Evolutionary conservation across 2,329 filamentous ascomycete species (phyloP).

Genomic region (Dissoconium aciculare): DNA sequence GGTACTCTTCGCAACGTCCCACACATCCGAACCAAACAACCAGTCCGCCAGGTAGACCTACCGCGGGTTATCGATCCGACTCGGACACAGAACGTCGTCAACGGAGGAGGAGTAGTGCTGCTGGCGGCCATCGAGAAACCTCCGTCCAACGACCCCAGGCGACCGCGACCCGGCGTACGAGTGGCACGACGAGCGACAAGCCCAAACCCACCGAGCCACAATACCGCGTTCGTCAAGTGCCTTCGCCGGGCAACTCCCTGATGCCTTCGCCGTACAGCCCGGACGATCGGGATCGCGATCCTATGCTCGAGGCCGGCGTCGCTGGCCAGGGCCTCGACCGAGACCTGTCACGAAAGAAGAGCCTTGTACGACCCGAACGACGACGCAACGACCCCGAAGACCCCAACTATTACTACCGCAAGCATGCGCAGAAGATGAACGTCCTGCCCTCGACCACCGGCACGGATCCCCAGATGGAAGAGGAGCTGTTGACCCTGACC

Average conservation of each 20-base stretch:
- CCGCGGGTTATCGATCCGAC: not conserved
- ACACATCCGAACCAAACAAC: too few relatives aligned
- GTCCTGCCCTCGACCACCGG: slow-evolving; percentile 83
- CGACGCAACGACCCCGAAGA: slow-evolving; percentile 73
- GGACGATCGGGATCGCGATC: slow-evolving; percentile 34
- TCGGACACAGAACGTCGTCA: not conserved
- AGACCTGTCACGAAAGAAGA: slow-evolving; percentile 60
- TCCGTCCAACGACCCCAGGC: not conserved
- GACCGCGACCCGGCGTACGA: not conserved
- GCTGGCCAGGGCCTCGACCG: slow-evolving; percentile 29
- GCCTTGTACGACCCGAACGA: slow-evolving; percentile 77
- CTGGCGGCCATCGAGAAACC: not conserved
- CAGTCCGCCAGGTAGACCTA: too few relatives aligned
- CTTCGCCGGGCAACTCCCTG: slow-evolving; percentile 27
- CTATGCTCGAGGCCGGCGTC: slow-evolving; percentile 32
- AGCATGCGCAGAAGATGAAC: slow-evolving; percentile 87
- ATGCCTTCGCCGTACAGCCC: slow-evolving; percentile 33
- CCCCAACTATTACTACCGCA: slow-evolving; percentile 88
- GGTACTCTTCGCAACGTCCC: not conserved
- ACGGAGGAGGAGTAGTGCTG: not conserved
- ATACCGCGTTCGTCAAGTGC: slow-evolving; percentile 9
- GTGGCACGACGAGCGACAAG: slow-evolving; percentile 10
- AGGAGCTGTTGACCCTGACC: slow-evolving; percentile 38
- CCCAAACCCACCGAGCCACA: slow-evolving; percentile 24
- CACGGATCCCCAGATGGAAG: slow-evolving; percentile 71